Evolutionary conservation across 2,329 filamentous ascomycete species (phyloP).

Genomic region (Periconia digitata): DNA sequence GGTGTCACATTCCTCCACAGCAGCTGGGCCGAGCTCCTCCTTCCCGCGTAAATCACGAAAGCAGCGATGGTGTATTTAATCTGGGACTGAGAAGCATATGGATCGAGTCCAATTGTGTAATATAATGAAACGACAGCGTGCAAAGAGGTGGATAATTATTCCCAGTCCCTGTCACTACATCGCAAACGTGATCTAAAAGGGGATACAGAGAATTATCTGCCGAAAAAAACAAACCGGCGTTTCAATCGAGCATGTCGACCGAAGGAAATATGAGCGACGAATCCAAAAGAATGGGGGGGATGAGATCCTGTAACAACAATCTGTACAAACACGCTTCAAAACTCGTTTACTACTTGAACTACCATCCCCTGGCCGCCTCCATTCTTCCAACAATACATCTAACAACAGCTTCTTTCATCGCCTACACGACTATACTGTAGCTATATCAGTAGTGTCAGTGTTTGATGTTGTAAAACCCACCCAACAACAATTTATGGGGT

Average conservation of each 20-base stretch:
- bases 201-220: background rate
- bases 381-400: no score
- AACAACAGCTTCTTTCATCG: background rate
- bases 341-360: background rate
- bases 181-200: background rate
- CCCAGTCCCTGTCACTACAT: background rate
- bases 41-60: constrained; percentile 48
- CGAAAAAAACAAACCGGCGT: background rate
- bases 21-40: constrained; percentile 55
- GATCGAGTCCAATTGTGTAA: no score
- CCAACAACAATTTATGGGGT: no score
- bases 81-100: no score
- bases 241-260: background rate
- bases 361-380: background rate
- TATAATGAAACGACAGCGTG: background rate
- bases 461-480: no score
- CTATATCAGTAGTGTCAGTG: no score
- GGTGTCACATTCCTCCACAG: constrained; percentile 56
- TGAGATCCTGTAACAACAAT: background rate
- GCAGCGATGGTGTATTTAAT: background rate
- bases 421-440: no score
- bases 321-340: background rate
- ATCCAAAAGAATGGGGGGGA: background rate
- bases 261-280: background rate
- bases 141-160: background rate